These are phyloP conservation scores for Silene noctiflora DNA, from an alignment of 179 eudicot species.

Conservation along the genomic window DNA sequence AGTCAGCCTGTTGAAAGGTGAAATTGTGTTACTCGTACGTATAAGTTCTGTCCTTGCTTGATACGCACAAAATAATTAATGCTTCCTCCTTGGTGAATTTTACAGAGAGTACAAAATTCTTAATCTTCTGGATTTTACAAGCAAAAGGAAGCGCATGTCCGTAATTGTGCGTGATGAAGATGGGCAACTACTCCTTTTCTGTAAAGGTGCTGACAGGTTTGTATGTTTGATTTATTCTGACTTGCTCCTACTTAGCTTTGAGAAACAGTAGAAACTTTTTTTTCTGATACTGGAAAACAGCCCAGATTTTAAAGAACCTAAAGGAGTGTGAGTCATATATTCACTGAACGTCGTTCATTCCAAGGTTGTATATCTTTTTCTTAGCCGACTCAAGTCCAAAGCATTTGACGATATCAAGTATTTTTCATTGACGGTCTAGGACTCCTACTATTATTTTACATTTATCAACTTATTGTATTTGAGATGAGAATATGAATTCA, in stretches of 20 bases:
- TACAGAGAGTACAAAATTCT: constrained; percentile 91
- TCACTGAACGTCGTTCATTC: background rate
- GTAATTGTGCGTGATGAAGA: constrained; percentile 70
- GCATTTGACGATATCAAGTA: too few relatives aligned
- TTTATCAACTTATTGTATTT: too few relatives aligned
- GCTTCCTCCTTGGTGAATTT: background rate
- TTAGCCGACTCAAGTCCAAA: too few relatives aligned
- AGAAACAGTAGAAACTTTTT: background rate
- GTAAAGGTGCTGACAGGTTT: constrained; percentile 98
- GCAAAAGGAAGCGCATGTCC: constrained; percentile 95
- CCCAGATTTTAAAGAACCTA: too few relatives aligned
- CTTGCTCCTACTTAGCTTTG: constrained; percentile 2
- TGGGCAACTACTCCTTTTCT: constrained; percentile 79
- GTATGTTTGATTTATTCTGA: constrained; percentile 20
- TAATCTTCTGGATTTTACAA: constrained; percentile 74
- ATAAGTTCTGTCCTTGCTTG: background rate
- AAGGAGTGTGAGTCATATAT: too few relatives aligned
- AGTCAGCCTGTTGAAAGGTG: constrained; percentile 13
- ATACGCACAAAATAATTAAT: background rate
- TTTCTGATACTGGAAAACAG: background rate
- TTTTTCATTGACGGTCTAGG: too few relatives aligned
- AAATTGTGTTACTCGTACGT: background rate
- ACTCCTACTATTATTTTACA: too few relatives aligned
- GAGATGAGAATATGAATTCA: too few relatives aligned
- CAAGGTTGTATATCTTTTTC: too few relatives aligned